Evolutionary conservation across 73 alveolate species (phyloP), one percentile per base, ranked within the genome.

Genomic region (Tetrahymena thermophila): DNA sequence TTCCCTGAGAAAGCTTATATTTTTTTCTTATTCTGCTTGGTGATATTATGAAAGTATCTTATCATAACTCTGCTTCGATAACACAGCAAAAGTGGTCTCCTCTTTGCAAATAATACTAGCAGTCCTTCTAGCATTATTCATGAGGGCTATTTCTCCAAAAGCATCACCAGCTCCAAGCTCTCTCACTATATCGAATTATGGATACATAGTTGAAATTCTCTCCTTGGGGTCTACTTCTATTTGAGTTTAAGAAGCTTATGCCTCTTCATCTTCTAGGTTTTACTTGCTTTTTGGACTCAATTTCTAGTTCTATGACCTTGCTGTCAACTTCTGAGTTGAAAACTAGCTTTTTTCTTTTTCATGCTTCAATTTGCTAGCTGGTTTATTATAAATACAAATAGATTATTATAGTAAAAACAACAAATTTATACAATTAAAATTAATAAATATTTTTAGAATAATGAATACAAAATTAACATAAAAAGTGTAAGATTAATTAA

Each of bases 81-180:
- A 97, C 56, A 94, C 95, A 83, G 98, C 99, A 94, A 99, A 95
- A 57, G 98, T 99, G 35, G 99, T 96, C 40, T 97, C 98, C 43
- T 97, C 98, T 85, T 95, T 98, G 35, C 99, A 97, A 34, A 93
- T 96, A 17, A 98, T 98, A 1, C 99, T 98, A 19, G 99, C 99
- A 55, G 99, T 98, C 93, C 99, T 96, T 85, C 96, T 98, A 57
- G 98, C 96, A 83, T 96, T 95, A 93, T 98, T 98, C 11, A 98
- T 94, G 35, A 99, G 94, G 42, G 99, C 99, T n/a, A 99, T 94
- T 96, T 99, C 99, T 10, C 99, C 99, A 85, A 99, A 99, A 17
- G 98, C 96, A 85, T 96, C 98, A 35, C 99, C 99, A 15, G 97
- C 97, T 15, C 89, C 95, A 37, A 99, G 96, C 37, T 96, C 96